Evolutionary conservation across 805 yeast species (phyloP).

Genomic region (Kluyveromyces aestuarii): DNA sequence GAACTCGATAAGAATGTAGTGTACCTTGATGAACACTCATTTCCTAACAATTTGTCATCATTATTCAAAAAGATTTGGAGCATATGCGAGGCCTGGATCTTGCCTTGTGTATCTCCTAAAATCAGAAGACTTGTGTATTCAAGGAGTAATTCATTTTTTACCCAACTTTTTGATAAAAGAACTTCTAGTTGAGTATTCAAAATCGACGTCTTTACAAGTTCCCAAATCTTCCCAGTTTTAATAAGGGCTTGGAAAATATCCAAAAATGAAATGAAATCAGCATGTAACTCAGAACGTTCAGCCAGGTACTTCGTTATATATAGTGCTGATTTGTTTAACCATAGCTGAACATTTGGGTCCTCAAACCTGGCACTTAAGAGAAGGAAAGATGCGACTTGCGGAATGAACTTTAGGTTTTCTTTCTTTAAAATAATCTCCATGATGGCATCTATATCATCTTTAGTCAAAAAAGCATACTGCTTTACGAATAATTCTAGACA

Average conservation of each 20-base stretch:
- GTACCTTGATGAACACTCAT: slow-evolving; percentile 15
- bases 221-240: slow-evolving; percentile 25
- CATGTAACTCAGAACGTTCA: slow-evolving; percentile 30
- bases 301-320: slow-evolving; percentile 59
- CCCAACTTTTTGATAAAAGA: slow-evolving; percentile 42
- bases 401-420: slow-evolving; percentile 23
- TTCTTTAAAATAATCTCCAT: slow-evolving; percentile 23
- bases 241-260: slow-evolving; percentile 27
- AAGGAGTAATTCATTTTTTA: slow-evolving; percentile 32
- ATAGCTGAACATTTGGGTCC: slow-evolving; percentile 22
- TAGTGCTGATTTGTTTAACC: slow-evolving; percentile 52
- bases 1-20: slow-evolving; percentile 37
- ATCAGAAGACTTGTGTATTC: slow-evolving; percentile 36
- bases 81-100: slow-evolving; percentile 39
- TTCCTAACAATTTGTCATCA: slow-evolving; percentile 31
- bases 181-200: slow-evolving; percentile 61
- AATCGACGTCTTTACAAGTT: slow-evolving; percentile 35
- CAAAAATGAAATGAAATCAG: slow-evolving; percentile 28
- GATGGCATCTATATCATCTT: slow-evolving; percentile 17
- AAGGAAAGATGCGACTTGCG: slow-evolving; percentile 23
- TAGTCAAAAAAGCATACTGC: slow-evolving; percentile 5
- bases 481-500: slow-evolving; percentile 8
- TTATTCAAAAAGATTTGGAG: slow-evolving; percentile 59
- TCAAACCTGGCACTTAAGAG: slow-evolving; percentile 9
- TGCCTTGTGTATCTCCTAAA: slow-evolving; percentile 28